Evolutionary conservation across 1,139 yeast genomes (phyloP), one percentile per base, ranked within the genome.

Genomic region (Taiozyma onychis): DNA sequence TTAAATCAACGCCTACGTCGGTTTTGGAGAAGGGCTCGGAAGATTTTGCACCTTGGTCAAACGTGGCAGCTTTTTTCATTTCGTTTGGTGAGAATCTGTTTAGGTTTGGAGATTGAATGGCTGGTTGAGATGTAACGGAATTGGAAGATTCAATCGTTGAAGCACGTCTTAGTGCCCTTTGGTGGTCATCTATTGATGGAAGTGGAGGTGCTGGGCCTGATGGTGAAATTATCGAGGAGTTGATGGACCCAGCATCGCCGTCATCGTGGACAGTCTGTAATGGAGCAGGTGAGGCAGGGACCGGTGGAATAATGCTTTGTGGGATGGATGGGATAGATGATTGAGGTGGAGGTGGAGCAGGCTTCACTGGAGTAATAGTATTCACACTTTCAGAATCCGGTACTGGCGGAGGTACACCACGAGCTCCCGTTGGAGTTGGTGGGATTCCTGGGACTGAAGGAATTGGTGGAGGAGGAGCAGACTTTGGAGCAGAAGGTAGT

Each of bases 11-110:
- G 2, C 26, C 16, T 7, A 46, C 52, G 21, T 48, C 49, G 14
- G 45, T 43, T 2, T 39, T 39, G 18, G 46, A 48, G 6, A 59
- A 53, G 7, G 58, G 57, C 24, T 52, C 45, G n/a, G 63, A 55
- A 16, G 57, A 58, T 34, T 57, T 49, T 11, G 57, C 56, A 8
- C 42, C 42, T 2, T 37, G 39, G 16, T 61, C 59, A 26, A 67
- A 63, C 1, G 63, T 54, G 0, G 69, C 63, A 9, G 60, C 50
- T 39, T 42, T 53, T 35, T 47, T 51, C n/a, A 56, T 24, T 2
- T 43, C 50, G 34, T n/a, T 26, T n/a, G 47, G 46, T 6, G 16
- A 6, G 18, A 32, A 32, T 32, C 18, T 32, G 14, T n/a, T 32
- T 6, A 32, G 30, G 21, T 52, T 41, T 42, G 59, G 55, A 11